phyloP scores from a whole-genome alignment of 169 alveolate species.

The Plasmodium fragile region DNA sequence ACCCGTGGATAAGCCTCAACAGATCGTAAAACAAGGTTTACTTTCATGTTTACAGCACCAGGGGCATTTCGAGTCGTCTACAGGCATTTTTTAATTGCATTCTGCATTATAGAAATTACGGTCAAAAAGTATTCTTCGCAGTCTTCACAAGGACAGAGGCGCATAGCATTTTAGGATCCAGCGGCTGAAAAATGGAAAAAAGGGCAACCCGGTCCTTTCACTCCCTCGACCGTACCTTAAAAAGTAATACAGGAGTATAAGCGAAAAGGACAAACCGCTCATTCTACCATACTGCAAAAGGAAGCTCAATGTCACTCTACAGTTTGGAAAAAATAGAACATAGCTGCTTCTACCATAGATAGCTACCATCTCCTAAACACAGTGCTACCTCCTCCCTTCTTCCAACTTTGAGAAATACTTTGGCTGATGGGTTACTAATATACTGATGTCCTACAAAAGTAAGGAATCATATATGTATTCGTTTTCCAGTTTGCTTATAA shows the following conservation, averaged over 20 bases:
- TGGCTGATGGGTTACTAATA: constrained; percentile 11
- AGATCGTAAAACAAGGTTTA: constrained; percentile 40
- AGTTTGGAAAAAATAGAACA: neutral
- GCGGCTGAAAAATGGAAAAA: neutral
- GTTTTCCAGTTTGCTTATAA: constrained; percentile 19
- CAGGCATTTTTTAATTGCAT: constrained; percentile 8
- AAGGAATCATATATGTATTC: neutral
- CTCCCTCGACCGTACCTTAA: neutral
- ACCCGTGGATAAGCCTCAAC: neutral
- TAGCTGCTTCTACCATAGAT: constrained; percentile 21
- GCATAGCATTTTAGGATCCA: neutral
- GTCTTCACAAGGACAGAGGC: neutral
- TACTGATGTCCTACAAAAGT: neutral
- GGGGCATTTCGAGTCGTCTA: constrained; percentile 10
- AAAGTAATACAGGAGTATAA: neutral
- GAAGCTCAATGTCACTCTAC: neutral
- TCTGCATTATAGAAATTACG: neutral
- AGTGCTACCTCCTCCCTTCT: neutral
- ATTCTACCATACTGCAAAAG: constrained; percentile 10
- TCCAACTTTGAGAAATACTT: neutral
- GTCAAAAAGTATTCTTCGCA: neutral
- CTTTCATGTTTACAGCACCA: constrained; percentile 70
- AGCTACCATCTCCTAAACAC: neutral
- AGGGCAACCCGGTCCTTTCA: constrained; percentile 1
- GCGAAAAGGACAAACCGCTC: neutral